A percentile compares a stretch with the other conserved stretches of the same genome.
Evolutionary conservation across 306 rosid species (phyloP).

Genomic region (Cicer bijugum): DNA sequence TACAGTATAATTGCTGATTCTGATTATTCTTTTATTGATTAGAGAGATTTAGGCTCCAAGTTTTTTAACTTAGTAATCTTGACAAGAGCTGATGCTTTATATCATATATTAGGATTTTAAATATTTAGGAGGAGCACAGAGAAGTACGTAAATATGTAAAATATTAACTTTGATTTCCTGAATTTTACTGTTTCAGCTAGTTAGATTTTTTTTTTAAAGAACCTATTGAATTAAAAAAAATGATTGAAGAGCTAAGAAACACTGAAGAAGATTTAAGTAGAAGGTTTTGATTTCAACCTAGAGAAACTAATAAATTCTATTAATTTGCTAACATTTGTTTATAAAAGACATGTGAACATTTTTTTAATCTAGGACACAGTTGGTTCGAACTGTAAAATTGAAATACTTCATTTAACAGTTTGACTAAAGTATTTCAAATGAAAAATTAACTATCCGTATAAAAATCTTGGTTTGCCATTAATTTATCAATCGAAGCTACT

Average conservation of each 20-base stretch:
- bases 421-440: too few relatives aligned
- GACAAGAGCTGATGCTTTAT: not conserved
- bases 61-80: conserved; percentile 13
- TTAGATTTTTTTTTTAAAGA: not conserved
- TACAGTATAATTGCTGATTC: conserved; percentile 22
- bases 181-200: not conserved
- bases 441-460: too few relatives aligned
- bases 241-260: too few relatives aligned
- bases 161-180: not conserved
- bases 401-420: too few relatives aligned
- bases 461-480: too few relatives aligned
- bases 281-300: too few relatives aligned
- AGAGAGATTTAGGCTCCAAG: conserved; percentile 28
- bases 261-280: too few relatives aligned
- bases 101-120: conserved; percentile 8
- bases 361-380: not conserved
- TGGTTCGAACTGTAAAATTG: too few relatives aligned
- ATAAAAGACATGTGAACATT: not conserved
- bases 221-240: not conserved
- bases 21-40: not conserved
- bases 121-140: not conserved
- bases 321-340: too few relatives aligned
- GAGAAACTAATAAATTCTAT: too few relatives aligned
- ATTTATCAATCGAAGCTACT: too few relatives aligned
- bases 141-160: conserved; percentile 29